Evolutionary conservation across 2,329 filamentous ascomycete species (phyloP).

Genomic region (Fusarium xyrophilum): DNA sequence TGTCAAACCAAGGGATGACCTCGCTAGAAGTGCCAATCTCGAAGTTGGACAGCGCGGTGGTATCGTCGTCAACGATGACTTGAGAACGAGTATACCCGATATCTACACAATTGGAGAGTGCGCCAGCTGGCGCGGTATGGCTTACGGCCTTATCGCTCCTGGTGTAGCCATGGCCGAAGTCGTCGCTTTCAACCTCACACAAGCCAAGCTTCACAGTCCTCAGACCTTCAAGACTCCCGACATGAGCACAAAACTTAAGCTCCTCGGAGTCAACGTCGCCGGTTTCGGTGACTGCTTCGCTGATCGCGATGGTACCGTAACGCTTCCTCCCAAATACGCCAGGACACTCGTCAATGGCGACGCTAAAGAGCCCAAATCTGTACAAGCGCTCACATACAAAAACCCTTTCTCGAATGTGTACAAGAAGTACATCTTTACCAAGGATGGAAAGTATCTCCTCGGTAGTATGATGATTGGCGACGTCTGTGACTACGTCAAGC

Average conservation of each 20-base stretch:
- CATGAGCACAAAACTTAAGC: slow-evolving; percentile 88
- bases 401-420: slow-evolving; percentile 89
- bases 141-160: slow-evolving; percentile 86
- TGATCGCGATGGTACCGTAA: slow-evolving; percentile 80
- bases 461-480: slow-evolving; percentile 99
- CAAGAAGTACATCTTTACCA: slow-evolving; percentile 92
- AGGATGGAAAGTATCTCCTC: slow-evolving; percentile 86
- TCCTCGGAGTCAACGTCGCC: slow-evolving; percentile 88
- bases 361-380: slow-evolving; percentile 50
- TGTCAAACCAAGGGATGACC: slow-evolving; percentile 79
- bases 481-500: slow-evolving; percentile 86
- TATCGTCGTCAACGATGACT: slow-evolving; percentile 71
- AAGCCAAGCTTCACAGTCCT: slow-evolving; percentile 74
- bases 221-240: slow-evolving; percentile 81
- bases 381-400: slow-evolving; percentile 89
- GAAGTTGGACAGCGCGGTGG: slow-evolving; percentile 75
- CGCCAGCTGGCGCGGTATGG: slow-evolving; percentile 86
- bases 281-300: slow-evolving; percentile 96
- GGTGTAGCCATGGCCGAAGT: slow-evolving; percentile 94
- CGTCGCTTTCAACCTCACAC: slow-evolving; percentile 87
- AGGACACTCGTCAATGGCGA: slow-evolving; percentile 41
- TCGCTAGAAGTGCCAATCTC: slow-evolving; percentile 74
- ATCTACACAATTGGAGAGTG: slow-evolving; percentile 93
- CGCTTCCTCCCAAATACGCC: slow-evolving; percentile 67
- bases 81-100: slow-evolving; percentile 73